Evolutionary conservation across 2,329 filamentous ascomycete genomes (phyloP), one percentile per base, ranked within the genome.

Genomic region (Neofusicoccum umdonicola): DNA sequence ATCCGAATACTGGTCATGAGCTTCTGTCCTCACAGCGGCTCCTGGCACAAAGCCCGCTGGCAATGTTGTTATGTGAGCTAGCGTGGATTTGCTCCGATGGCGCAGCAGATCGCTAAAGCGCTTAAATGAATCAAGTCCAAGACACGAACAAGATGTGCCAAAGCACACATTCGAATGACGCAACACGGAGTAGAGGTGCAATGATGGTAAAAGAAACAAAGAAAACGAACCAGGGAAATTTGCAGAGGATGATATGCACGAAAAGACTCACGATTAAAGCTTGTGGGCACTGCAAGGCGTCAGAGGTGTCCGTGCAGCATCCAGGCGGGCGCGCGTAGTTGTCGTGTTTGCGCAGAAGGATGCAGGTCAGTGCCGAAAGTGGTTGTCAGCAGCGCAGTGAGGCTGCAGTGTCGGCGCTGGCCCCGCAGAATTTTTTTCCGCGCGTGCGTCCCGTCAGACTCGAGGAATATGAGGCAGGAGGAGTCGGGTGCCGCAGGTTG

Each of bases 311-410:
- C 27, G 42, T 11, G n/a, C 42, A 37, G 41, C 42, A 37, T 35
- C 22, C 31, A 15, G 27, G 31, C 31, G 27, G 56, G 13, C 47
- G 27, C 27, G 47, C n/a, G 41, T 15, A 42, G 27, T 15, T 35
- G 41, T 19, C 27, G 56, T 45, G 56, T 35, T 35, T 35, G 56
- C 31, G 52, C 35, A n/a, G 56, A 47, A 60, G 56, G 56, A 37
- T 60, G 56, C 56, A 45, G 31, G 56, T 60, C 56, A 45, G 42
- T 60, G 42, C 56, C 56, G 31, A 60, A 60, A 47, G 56, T 60
- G 31, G 56, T 60, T 60, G 41, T 60, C 56, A 37, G 56, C 56
- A 39, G 39, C 22, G 44, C 27, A 31, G 39, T 15, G 15, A 45
- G 54, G 41, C 54, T 60, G 42, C 41, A 60, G 11, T 34, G n/a